A percentile compares a stretch with the other conserved stretches of the same genome.
Conservation (phyloP, 345 rosid genomes). For the Arabidopsis thaliana region TAIR10.1 NC_003076.8:21268501-21269000, state of each 20-base stretch:
- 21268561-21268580: not conserved
- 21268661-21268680: not conserved
- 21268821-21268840: not conserved
- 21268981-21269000: not conserved
- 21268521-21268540: not conserved
- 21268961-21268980: conserved; percentile 17
- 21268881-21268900: not conserved
- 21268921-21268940: conserved; percentile 31
- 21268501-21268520: not conserved
- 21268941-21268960: conserved; percentile 35
- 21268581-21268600: not conserved
- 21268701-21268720: not conserved
- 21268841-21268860: conserved; percentile 2
- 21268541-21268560: not conserved
- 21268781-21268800: not conserved
- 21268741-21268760: not conserved
- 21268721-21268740: not conserved
- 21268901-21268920: not conserved
- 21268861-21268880: not conserved
- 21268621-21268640: not conserved
- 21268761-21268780: not conserved
- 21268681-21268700: not conserved
- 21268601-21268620: not conserved
- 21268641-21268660: not conserved
- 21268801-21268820: not conserved